Base-by-base conservation (phyloP, 805 yeast species). In the Kazachstania viticola region DNA sequence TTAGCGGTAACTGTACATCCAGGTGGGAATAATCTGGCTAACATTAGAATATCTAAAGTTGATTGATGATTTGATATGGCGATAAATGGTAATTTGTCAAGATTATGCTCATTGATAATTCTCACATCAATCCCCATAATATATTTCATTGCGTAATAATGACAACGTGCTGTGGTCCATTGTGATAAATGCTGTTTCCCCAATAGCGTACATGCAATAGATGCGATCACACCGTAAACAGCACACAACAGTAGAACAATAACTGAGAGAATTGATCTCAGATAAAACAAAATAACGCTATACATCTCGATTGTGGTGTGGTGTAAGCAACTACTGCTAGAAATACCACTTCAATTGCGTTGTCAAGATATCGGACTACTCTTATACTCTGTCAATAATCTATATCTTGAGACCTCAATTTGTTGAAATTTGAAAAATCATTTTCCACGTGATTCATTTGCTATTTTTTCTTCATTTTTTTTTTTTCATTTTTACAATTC, bases 1-100 rank as follows among this genome's bases (percentile, higher is more conserved):
- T 91, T 91, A 22, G 96, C 91, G 1, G 97, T 91, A 28, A 91
- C 95, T 6, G 87, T 76, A 62, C 87, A 84, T 31, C 82, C 83
- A 30, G 75, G 73, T 31, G 94, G 95, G 65, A 91, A 91, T 26
- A 83, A 58, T 42, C 71, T 73, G 17, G 95, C 97, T 41, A 91
- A 64, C 37, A 87, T 59, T 31, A 80, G 65, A 36, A 91, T 73
- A 54, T 91, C 98, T 41, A 91, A 59, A 21, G 83, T 84, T 21
- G 91, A 73, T 62, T 88, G 98, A 62, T 88, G 98, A 60, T 88
- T 88, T 9, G 91, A 74, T 4, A 88, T 64, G 32, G 81, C 67
- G 36, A 88, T 71, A 4, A 85, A 93, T 4, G 97, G 97, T 25
- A 69, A 48, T 6, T 64, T 54, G 4, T 64, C 57, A 34, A 83